Evolutionary conservation across 2,329 filamentous ascomycete genomes (phyloP).

Genomic region (Cryphonectria nitschkei): DNA sequence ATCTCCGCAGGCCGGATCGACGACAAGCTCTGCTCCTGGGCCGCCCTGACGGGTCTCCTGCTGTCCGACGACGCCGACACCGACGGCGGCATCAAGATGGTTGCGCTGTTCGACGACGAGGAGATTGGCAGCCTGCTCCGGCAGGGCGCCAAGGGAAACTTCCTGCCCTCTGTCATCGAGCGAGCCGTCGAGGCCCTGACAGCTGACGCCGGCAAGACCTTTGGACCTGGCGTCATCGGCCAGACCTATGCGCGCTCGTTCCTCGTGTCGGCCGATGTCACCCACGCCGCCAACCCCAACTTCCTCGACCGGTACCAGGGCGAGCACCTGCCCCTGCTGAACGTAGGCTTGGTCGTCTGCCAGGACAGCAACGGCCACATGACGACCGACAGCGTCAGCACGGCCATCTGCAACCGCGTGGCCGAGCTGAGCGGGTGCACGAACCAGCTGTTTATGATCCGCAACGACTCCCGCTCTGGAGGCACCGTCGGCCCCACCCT

Average conservation of each 20-base stretch:
- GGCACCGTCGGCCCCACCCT: slow-evolving; percentile 96
- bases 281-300: slow-evolving; percentile 93
- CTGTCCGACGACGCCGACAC: slow-evolving; percentile 61
- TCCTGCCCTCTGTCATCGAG: slow-evolving; percentile 80
- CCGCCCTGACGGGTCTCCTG: slow-evolving; percentile 82
- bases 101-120: slow-evolving; percentile 95
- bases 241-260: slow-evolving; percentile 92
- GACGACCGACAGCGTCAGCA: slow-evolving; percentile 89
- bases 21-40: slow-evolving; percentile 96
- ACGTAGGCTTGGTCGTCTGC: slow-evolving; percentile 80
- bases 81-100: slow-evolving; percentile 79
- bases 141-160: slow-evolving; percentile 88
- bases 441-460: slow-evolving; percentile 90
- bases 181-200: slow-evolving; percentile 73
- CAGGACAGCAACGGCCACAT: slow-evolving; percentile 92
- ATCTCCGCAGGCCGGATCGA: slow-evolving; percentile 96
- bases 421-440: slow-evolving; percentile 73
- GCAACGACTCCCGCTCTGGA: slow-evolving; percentile 86
- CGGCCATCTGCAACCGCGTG: slow-evolving; percentile 76
- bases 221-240: slow-evolving; percentile 66
- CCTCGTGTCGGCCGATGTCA: slow-evolving; percentile 90
- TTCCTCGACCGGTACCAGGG: slow-evolving; percentile 83
- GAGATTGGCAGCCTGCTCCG: slow-evolving; percentile 91
- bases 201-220: slow-evolving; percentile 52
- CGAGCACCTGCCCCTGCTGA: slow-evolving; percentile 84